phyloP scores from a whole-genome alignment of 768 basidiomycete species.

The Amanita pseudoporphyria region DNA sequence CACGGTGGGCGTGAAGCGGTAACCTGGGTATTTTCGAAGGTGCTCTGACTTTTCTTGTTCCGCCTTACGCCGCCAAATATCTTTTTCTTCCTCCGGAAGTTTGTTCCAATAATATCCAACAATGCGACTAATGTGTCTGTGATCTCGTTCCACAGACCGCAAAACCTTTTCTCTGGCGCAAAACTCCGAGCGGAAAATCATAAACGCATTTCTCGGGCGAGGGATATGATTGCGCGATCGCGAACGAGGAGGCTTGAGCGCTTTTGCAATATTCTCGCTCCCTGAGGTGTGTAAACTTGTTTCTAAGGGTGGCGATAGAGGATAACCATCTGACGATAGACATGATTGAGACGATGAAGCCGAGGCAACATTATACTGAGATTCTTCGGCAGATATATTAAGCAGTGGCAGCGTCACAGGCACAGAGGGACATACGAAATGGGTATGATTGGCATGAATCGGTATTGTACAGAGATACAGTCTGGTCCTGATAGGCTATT shows the following conservation, averaged over 20 bases:
- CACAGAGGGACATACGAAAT: neutral
- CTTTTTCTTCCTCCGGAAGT: constrained; percentile 39
- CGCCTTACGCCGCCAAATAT: constrained; percentile 40
- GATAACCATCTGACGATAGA: neutral
- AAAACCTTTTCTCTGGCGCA: constrained; percentile 40
- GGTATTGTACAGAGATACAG: too few relatives aligned
- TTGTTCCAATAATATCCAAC: constrained; percentile 46
- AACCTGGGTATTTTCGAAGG: constrained; percentile 37
- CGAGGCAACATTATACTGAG: neutral
- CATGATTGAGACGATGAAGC: neutral
- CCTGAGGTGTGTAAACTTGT: neutral
- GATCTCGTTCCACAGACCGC: constrained; percentile 42
- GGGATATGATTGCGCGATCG: constrained; percentile 43
- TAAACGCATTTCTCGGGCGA: constrained; percentile 81
- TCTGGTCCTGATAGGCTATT: neutral
- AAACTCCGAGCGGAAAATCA: constrained; percentile 56
- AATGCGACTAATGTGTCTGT: constrained; percentile 49
- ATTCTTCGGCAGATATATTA: neutral
- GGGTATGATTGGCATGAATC: too few relatives aligned
- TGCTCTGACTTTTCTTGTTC: constrained; percentile 43
- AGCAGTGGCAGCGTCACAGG: neutral
- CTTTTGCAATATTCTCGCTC: neutral
- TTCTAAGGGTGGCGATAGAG: neutral
- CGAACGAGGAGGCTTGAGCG: constrained; percentile 15
- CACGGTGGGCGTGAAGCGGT: constrained; percentile 40